A percentile compares a stretch with the other conserved stretches of the same genome.
Evolutionary conservation across 139 green algal species (phyloP).

Genomic region (Chlorella sp.): DNA sequence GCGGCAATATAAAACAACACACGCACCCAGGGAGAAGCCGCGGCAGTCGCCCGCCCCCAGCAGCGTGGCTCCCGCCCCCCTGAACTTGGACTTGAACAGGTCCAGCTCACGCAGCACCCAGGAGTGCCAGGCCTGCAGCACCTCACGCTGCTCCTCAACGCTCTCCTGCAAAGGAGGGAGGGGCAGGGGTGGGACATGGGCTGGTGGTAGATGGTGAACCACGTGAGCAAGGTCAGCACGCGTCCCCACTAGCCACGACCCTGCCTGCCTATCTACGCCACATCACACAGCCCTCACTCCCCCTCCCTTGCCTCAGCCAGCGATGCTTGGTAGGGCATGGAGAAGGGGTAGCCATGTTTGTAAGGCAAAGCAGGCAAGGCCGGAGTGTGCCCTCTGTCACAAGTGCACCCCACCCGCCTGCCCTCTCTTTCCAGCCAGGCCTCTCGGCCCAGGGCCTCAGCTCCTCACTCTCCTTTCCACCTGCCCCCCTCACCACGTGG

Average conservation of each 20-base stretch:
- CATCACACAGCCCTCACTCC: too few relatives aligned
- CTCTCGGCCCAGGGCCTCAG: too few relatives aligned
- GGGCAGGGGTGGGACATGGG: not conserved
- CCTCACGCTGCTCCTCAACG: conserved; percentile 73
- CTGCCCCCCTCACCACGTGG: conserved; percentile 36
- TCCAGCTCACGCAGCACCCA: conserved; percentile 53
- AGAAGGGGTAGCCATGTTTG: not conserved
- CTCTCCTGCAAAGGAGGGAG: conserved; percentile 19
- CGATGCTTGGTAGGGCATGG: too few relatives aligned
- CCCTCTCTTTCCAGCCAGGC: too few relatives aligned
- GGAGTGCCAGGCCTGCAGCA: conserved; percentile 73
- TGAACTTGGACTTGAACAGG: conserved; percentile 78
- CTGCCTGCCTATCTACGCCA: too few relatives aligned
- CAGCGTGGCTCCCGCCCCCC: conserved; percentile 52
- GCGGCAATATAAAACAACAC: not conserved
- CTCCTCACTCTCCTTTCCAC: not conserved
- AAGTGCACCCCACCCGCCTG: not conserved
- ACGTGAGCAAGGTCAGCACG: not conserved
- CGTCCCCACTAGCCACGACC: too few relatives aligned
- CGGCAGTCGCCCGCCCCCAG: conserved; percentile 65
- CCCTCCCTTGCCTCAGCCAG: too few relatives aligned
- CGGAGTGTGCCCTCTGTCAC: not conserved
- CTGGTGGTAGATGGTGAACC: not conserved
- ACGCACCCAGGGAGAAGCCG: conserved; percentile 43
- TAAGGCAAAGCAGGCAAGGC: not conserved